Evolutionary conservation across 306 rosid species (phyloP), one percentile per base, ranked within the genome.

Genomic region (Lupinus albus): DNA sequence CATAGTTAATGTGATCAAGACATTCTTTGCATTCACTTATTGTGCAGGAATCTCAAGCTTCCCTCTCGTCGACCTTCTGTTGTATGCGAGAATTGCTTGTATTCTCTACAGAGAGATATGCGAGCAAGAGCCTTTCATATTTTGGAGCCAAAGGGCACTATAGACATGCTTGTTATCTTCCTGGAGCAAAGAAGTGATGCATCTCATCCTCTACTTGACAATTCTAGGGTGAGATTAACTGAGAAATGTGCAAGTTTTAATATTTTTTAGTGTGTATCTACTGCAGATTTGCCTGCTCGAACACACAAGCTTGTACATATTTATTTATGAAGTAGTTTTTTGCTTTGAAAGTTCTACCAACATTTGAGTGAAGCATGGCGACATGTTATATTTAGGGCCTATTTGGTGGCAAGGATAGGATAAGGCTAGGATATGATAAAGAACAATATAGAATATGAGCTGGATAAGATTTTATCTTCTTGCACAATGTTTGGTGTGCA

Each of bases 101-200:
- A 90, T 63, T 86, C 93, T 46, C 57, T 82, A 1, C 83, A 85
- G 69, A 84, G 75, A 75, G 94, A 93, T 77, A 78, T 57, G 81
- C 83, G 98, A 70, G 90, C 84, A 66, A 82, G 99, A 81, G 97
- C 96, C 50, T 93, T 93, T 75, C 97, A 90, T 59, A 82, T 90
- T 77, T 82, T 93, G 87, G 94, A 93, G 73, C 99, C 99, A 69
- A 84, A 78, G 73, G 99, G 99, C 77, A 73, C 83, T 42, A 12
- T 82, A 10, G 96, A 93, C 68, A 93, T 93, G 99, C 83, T 85
- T 71, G 73, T 86, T 28, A 1, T 93, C 80, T 93, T 93, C 83
- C 86, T 93, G 5, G 99, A 93, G 79, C 90, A 88, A 80, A 84
- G 84, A 86, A 84, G 81, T 50, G 87, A 88, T 5, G 88, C 81